These are phyloP conservation scores for Baorangia bicolor DNA, from an alignment of 768 basidiomycete species.

Conservation along the genomic window DNA sequence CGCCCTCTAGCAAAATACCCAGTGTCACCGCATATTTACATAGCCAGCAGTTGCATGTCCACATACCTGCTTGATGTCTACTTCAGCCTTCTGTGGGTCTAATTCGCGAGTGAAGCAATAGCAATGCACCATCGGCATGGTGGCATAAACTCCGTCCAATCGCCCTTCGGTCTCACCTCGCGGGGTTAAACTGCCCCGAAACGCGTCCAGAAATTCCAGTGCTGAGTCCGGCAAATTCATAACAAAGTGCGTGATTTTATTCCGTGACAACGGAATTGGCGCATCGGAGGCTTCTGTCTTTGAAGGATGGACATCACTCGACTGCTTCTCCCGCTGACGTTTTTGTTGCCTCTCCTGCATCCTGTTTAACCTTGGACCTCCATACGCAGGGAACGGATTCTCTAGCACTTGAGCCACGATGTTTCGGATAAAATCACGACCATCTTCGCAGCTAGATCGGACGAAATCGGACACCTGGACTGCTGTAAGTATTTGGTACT, in stretches of 20 bases:
- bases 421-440: slow-evolving; percentile 76
- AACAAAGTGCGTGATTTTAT: slow-evolving; percentile 80
- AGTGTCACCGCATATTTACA: slow-evolving; percentile 5
- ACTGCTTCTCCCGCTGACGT: slow-evolving; percentile 34
- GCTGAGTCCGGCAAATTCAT: slow-evolving; percentile 98
- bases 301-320: background rate
- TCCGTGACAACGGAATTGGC: slow-evolving; percentile 38
- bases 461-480: slow-evolving; percentile 63
- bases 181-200: slow-evolving; percentile 64
- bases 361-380: slow-evolving; percentile 39
- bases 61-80: slow-evolving; percentile 80
- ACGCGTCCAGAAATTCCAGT: slow-evolving; percentile 85
- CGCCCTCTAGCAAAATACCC: slow-evolving; percentile 56
- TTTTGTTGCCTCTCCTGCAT: slow-evolving; percentile 46
- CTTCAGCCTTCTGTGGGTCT: slow-evolving; percentile 62
- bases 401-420: slow-evolving; percentile 53
- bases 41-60: slow-evolving; percentile 1
- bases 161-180: slow-evolving; percentile 36
- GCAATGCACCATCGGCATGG: slow-evolving; percentile 91
- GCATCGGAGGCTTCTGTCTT: slow-evolving; percentile 7
- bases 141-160: slow-evolving; percentile 44
- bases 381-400: slow-evolving; percentile 64
- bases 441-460: slow-evolving; percentile 78
- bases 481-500: slow-evolving; percentile 1
- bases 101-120: slow-evolving; percentile 93